Evolutionary conservation across 208 protist species (phyloP).

Genomic region (Wallacemonas collosoma): DNA sequence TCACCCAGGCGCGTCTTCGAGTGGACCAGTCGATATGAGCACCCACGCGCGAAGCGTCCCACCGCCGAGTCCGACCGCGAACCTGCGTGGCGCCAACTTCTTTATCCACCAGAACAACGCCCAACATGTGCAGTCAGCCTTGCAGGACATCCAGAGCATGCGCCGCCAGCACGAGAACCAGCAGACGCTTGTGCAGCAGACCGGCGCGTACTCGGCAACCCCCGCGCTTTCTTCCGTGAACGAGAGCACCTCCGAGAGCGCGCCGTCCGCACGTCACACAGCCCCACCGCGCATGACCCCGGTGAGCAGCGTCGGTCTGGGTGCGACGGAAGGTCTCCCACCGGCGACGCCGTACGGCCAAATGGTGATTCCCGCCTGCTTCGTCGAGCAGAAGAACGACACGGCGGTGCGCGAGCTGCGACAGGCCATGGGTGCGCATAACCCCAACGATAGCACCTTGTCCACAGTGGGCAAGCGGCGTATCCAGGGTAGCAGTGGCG

Average conservation of each 20-base stretch:
- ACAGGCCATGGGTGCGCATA: constrained; percentile 78
- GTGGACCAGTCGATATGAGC: no score
- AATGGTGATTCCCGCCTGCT: constrained; percentile 76
- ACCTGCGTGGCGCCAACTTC: constrained; percentile 47
- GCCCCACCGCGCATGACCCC: constrained; percentile 12
- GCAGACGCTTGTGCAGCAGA: constrained; percentile 23
- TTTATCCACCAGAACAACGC: constrained; percentile 43
- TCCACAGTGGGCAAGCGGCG: constrained; percentile 39
- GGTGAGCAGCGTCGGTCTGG: constrained; percentile 10
- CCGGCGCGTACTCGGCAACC: background rate
- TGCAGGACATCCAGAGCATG: constrained; percentile 57
- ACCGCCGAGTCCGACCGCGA: constrained; percentile 21
- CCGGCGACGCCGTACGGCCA: constrained; percentile 77
- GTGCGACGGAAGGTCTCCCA: constrained; percentile 31
- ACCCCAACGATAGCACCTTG: constrained; percentile 64
- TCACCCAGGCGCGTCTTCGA: background rate
- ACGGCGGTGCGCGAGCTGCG: constrained; percentile 85
- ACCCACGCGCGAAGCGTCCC: constrained; percentile 10
- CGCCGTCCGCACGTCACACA: constrained; percentile 29
- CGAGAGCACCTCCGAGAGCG: constrained; percentile 12
- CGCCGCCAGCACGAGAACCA: constrained; percentile 43
- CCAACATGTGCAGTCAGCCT: constrained; percentile 32
- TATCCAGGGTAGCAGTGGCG: constrained; percentile 40
- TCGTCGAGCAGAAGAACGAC: constrained; percentile 90
- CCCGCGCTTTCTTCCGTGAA: constrained; percentile 13